A percentile compares a stretch with the other conserved stretches of the same genome.
These are phyloP conservation scores for Penicillium dipodomyicola DNA, from an alignment of 495 filamentous ascomycete species.

Conservation along the genomic window DNA sequence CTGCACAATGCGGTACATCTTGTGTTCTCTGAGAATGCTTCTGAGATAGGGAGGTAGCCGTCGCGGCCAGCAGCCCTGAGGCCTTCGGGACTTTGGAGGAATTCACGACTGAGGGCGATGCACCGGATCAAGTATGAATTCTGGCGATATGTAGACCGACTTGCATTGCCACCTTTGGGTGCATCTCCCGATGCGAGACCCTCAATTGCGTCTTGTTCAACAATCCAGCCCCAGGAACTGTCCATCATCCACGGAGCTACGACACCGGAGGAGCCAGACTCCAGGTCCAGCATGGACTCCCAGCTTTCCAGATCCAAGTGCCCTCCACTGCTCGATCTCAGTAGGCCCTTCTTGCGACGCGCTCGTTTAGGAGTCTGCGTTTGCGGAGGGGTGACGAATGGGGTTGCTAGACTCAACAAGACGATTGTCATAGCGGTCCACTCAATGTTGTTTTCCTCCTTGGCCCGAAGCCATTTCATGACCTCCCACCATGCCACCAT, in stretches of 20 bases:
- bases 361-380: conserved; percentile 37
- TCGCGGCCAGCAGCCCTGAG: conserved; percentile 47
- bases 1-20: conserved; percentile 62
- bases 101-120: conserved; percentile 50
- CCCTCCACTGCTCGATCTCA: conserved; percentile 60
- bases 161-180: conserved; percentile 25
- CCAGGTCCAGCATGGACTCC: conserved; percentile 58
- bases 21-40: conserved; percentile 48
- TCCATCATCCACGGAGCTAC: conserved; percentile 63
- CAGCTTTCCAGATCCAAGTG: conserved; percentile 57
- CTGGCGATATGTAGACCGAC: conserved; percentile 42
- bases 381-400: conserved; percentile 43
- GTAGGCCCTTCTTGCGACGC: conserved; percentile 50
- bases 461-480: conserved; percentile 61
- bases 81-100: conserved; percentile 56
- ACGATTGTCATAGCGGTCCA: conserved; percentile 77
- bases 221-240: conserved; percentile 71
- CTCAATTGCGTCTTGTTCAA: conserved; percentile 55
- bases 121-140: conserved; percentile 48
- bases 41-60: conserved; percentile 62
- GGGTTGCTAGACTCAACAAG: conserved; percentile 61
- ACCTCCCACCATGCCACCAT: conserved; percentile 73
- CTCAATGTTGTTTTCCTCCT: conserved; percentile 58
- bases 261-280: conserved; percentile 55
- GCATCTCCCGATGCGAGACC: conserved; percentile 23